phyloP scores from a whole-genome alignment of 2,329 filamentous ascomycete genomes.

The Alternaria triticimaculans region DNA sequence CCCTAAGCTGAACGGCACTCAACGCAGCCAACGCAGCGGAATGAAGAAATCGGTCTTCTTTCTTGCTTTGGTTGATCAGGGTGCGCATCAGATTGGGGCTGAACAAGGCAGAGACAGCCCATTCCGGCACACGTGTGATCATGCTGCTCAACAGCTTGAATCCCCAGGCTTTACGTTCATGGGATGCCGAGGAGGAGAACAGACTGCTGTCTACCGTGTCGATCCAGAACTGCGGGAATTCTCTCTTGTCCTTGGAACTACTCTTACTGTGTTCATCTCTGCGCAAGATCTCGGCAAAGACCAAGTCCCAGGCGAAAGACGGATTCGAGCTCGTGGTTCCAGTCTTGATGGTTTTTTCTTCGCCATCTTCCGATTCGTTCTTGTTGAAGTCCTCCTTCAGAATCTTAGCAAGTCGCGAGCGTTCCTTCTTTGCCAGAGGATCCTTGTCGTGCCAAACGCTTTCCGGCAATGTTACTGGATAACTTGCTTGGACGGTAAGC shows the following conservation, averaged over 20 bases:
- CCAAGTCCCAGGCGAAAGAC: conserved; percentile 86
- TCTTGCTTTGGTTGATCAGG: conserved; percentile 45
- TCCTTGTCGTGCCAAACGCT: conserved; percentile 77
- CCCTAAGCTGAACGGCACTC: conserved; percentile 71
- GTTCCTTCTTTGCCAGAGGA: conserved; percentile 73
- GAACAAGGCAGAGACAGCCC: conserved; percentile 69
- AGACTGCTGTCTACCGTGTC: conserved; percentile 85
- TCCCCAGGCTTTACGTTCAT: conserved; percentile 90
- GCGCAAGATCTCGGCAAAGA: conserved; percentile 60
- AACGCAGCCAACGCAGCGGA: conserved; percentile 77
- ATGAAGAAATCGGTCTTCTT: conserved; percentile 54
- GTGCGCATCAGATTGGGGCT: conserved; percentile 78
- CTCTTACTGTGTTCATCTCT: conserved; percentile 31
- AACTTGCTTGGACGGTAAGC: conserved; percentile 71
- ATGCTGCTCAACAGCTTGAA: conserved; percentile 86
- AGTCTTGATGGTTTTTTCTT: conserved; percentile 61
- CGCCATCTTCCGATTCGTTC: conserved; percentile 55
- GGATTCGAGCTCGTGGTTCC: conserved; percentile 80
- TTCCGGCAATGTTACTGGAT: conserved; percentile 68
- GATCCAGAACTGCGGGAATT: conserved; percentile 82
- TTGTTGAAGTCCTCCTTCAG: conserved; percentile 75
- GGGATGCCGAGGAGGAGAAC: conserved; percentile 80
- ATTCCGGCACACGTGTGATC: conserved; percentile 60
- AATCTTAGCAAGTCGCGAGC: conserved; percentile 73
- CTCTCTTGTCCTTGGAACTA: conserved; percentile 46